Base-by-base conservation (phyloP, 768 basidiomycete genomes). In the Amanita pseudoporphyria region DNA sequence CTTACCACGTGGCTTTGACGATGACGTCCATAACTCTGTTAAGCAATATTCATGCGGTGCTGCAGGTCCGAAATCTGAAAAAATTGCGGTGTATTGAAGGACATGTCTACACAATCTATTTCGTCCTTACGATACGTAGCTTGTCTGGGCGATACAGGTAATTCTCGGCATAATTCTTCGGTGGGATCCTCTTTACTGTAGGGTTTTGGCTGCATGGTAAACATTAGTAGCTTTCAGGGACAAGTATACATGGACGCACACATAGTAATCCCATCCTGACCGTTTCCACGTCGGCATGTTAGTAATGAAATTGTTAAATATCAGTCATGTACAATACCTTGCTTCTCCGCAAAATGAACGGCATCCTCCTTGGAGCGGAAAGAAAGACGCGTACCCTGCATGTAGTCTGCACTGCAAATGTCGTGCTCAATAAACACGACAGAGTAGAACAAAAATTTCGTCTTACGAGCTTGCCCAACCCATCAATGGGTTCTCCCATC, bases 401-500 rank as follows among this genome's bases (percentile, higher is more conserved):
- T 87, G 66, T 96, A 97, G 66, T 97, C 93, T 51, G 91, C 93
- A 54, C 90, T 91, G 26, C 7, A 53, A 14, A 46, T 13, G 3
- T 24, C 12, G 16, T 16, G 22, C 12, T 21, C 18, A 18, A 14
- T 18, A 13, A 35, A 21, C 30, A 26, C 21, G 13, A 9, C 1
- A 0, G 3, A 46, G 33, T 22, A 6, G 22, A 14, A 26, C 45
- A 2, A 18, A 21, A 10, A 14, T 50, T n/a, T 10, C 76, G n/a
- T n/a, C 87, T 67, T 63, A 94, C 87, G 91, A 92, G 71, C 84
- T 88, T 0, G 93, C 94, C 74, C 79, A 99, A 38, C 95, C 95
- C 90, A 98, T 99, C 56, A 99, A 64, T 3, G 91, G 90, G 62
- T 98, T 99, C 75, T 97, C 93, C 95, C 95, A 99, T 45, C 95